Evolutionary conservation across 2,329 filamentous ascomycete species (phyloP).

Genomic region (Fusarium verticillioides): DNA sequence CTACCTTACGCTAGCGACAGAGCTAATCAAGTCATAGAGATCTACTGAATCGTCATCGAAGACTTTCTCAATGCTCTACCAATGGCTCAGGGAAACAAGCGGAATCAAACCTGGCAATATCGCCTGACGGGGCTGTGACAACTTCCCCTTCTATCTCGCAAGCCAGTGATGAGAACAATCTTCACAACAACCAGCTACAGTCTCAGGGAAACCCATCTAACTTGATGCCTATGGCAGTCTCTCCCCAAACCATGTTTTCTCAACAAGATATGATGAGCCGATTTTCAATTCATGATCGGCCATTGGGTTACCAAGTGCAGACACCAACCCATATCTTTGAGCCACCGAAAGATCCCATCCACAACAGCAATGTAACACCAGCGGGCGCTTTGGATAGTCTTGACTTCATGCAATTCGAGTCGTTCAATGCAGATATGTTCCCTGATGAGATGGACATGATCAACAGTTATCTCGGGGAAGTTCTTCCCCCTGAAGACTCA

Average conservation of each 20-base stretch:
- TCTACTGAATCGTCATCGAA: background rate
- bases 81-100: background rate
- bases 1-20: too few species aligned
- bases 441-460: conserved; percentile 2
- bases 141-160: background rate
- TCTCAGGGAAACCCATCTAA: background rate
- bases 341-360: background rate
- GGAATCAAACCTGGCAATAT: background rate
- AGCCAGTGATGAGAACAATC: background rate
- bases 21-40: background rate
- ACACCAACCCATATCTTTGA: background rate
- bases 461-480: background rate
- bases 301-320: background rate
- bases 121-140: background rate
- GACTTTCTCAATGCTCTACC: background rate
- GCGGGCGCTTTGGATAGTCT: background rate
- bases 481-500: background rate
- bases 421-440: background rate
- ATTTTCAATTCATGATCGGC: background rate
- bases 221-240: too few species aligned
- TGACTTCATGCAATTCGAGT: background rate
- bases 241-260: background rate
- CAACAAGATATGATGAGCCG: background rate
- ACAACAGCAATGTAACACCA: background rate
- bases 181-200: background rate